These are phyloP conservation scores for Starmerella roubikii DNA, from an alignment of 805 yeast genomes.

Conservation along the genomic window DNA sequence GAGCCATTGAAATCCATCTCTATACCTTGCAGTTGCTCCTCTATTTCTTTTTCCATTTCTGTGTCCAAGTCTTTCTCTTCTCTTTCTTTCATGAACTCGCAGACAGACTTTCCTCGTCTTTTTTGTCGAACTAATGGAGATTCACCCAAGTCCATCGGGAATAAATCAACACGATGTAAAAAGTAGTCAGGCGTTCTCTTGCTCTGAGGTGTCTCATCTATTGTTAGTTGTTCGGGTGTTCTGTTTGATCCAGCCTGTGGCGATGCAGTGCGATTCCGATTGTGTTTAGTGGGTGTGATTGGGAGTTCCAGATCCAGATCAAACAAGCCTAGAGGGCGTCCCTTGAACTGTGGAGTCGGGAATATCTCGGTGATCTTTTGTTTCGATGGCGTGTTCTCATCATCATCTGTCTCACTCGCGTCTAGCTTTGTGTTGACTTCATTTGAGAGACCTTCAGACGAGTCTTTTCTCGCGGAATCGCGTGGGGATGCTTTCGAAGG, in stretches of 20 bases:
- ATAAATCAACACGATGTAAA: constrained; percentile 7
- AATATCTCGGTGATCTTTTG: constrained; percentile 11
- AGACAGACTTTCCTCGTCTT: constrained; percentile 9
- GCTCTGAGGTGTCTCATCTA: constrained; percentile 15
- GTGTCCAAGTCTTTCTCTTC: too few species aligned
- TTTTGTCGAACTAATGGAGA: constrained; percentile 13
- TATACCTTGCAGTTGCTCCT: too few species aligned
- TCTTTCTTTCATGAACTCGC: constrained; percentile 12
- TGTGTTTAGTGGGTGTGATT: not conserved
- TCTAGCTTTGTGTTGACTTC: not conserved
- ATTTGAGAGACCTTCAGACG: too few species aligned
- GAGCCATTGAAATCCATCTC: too few species aligned
- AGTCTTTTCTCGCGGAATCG: not conserved
- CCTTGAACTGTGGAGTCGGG: constrained; percentile 18
- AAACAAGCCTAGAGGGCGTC: constrained; percentile 15
- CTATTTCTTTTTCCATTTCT: too few species aligned
- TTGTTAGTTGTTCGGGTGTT: not conserved
- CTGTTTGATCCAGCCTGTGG: not conserved
- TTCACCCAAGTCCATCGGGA: constrained; percentile 5
- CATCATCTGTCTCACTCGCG: constrained; percentile 1
- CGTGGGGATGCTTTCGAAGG: not conserved
- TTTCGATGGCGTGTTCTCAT: constrained; percentile 8
- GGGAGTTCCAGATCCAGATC: constrained; percentile 17
- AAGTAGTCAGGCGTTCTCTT: constrained; percentile 17
- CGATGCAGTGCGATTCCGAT: not conserved